Base-by-base conservation (phyloP, 192 early-diverging fungal species). In the Coemansia furcata region DNA sequence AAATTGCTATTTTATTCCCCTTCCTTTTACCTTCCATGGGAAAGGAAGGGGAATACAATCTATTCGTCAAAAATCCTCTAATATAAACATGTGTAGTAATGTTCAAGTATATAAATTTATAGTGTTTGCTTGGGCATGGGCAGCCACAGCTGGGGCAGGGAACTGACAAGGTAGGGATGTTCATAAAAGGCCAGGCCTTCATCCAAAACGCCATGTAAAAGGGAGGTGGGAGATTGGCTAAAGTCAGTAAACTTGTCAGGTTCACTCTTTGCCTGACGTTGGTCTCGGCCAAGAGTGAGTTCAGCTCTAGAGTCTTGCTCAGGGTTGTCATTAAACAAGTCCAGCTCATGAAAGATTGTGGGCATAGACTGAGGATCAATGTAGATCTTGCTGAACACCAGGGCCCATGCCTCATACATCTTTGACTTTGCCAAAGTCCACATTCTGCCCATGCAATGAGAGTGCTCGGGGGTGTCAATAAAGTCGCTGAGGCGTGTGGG, bases 221-320 rank as follows among this genome's bases (percentile, higher is more conserved):
- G 63, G 0, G 87, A 87, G 81, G 90, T 88, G 7, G 91, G 88
- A 10, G 91, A 90, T 69, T 93, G 86, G 33, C 65, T 72, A 66
- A 88, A 93, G 66, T 93, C 89, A 8, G 91, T 93, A 50, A 85
- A 89, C 32, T 84, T 67, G 46, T 88, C 85, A 2, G 90, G 81
- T 32, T 84, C 82, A 0, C 87, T 87, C 33, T 80, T 80, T 42
- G 85, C 87, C 52, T 90, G 85, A 12, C 90, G 82, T 36, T 91
- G 86, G 54, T 91, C 89, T 4, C 71, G 52, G 17, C 70, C 79
- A 19, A 82, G 60, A 64, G 73, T 76, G 40, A 82, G 66, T 49
- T 82, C 79, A 0, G 79, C 79, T 0, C 79, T 42, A 5, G 52
- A 43, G 8, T 70, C 68, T 6, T 62, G 36, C 12, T 69, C 60